Evolutionary conservation across 768 basidiomycete species (phyloP).

Genomic region (Termitomyces sp.): DNA sequence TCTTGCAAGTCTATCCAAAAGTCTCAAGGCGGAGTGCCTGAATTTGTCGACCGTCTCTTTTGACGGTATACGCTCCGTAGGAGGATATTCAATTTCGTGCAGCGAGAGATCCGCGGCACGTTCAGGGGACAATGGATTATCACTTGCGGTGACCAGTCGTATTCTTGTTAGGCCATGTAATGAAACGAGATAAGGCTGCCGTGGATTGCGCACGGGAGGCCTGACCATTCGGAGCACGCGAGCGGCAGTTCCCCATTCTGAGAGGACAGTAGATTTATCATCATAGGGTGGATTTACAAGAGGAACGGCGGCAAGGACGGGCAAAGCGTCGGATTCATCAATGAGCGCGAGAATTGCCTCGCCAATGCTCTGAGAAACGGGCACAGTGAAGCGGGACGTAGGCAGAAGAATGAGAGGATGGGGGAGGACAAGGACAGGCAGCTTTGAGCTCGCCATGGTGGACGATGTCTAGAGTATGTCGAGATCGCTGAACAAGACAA

Average conservation of each 20-base stretch:
- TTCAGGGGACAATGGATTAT: constrained; percentile 22
- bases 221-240: constrained; percentile 67
- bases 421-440: constrained; percentile 66
- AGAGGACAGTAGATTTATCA: constrained; percentile 20
- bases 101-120: constrained; percentile 26
- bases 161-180: constrained; percentile 70
- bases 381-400: constrained; percentile 61
- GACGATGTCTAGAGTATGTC: constrained; percentile 1
- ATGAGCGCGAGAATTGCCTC: constrained; percentile 63
- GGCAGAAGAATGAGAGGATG: constrained; percentile 76
- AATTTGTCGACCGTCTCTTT: constrained; percentile 58
- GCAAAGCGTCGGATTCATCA: constrained; percentile 64
- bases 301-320: constrained; percentile 66
- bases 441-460: constrained; percentile 40
- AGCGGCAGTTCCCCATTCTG: constrained; percentile 66
- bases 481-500: constrained; percentile 1
- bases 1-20: constrained; percentile 61
- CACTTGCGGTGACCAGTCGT: constrained; percentile 39
- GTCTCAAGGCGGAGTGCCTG: constrained; percentile 58
- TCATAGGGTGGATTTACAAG: constrained; percentile 26
- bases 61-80: constrained; percentile 41
- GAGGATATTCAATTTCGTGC: constrained; percentile 45
- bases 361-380: constrained; percentile 56
- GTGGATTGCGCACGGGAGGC: constrained; percentile 48
- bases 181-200: constrained; percentile 62